Evolutionary conservation across 1,284 basidiomycete genomes (phyloP).

Genomic region (Hymenochaete sp.): DNA sequence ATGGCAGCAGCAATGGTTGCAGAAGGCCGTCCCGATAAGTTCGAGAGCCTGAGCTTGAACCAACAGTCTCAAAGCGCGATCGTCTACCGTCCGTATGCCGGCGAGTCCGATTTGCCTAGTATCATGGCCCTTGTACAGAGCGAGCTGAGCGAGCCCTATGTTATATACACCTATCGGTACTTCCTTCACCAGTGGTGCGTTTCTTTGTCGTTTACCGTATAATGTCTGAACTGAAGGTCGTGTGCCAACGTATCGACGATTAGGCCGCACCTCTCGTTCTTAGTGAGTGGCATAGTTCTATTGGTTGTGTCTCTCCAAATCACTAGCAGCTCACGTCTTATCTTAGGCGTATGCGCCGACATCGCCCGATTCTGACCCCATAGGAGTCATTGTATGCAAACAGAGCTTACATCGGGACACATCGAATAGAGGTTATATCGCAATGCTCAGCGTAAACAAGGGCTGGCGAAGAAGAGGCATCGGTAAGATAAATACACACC

Average conservation of each 20-base stretch:
- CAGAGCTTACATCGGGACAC: slow-evolving; percentile 77
- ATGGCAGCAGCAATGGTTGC: slow-evolving; percentile 1
- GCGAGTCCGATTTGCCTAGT: slow-evolving; percentile 31
- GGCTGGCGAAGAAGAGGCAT: slow-evolving; percentile 82
- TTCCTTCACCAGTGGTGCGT: slow-evolving; percentile 48
- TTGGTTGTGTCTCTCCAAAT: background rate
- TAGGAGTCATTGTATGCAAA: slow-evolving; percentile 94
- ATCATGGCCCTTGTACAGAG: slow-evolving; percentile 37
- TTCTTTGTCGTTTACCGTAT: background rate
- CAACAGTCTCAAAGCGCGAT: too few species aligned
- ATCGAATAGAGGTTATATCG: slow-evolving; percentile 89
- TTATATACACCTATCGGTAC: slow-evolving; percentile 43
- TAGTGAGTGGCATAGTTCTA: slow-evolving; percentile 45
- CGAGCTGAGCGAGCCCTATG: slow-evolving; percentile 50
- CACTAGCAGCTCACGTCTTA: background rate
- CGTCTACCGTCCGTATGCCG: slow-evolving; percentile 27
- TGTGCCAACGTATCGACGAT: background rate
- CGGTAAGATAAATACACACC: slow-evolving; percentile 46
- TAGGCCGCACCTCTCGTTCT: slow-evolving; percentile 91
- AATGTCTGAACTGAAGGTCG: background rate
- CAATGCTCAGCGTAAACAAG: slow-evolving; percentile 88
- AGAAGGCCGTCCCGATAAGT: too few species aligned
- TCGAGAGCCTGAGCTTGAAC: too few species aligned
- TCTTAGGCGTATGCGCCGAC: slow-evolving; percentile 51
- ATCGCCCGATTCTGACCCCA: slow-evolving; percentile 40